A percentile compares a stretch with the other conserved stretches of the same genome.
These are phyloP conservation scores for Striga hermonthica DNA, from an alignment of 305 asterid species.

Conservation along the genomic window DNA sequence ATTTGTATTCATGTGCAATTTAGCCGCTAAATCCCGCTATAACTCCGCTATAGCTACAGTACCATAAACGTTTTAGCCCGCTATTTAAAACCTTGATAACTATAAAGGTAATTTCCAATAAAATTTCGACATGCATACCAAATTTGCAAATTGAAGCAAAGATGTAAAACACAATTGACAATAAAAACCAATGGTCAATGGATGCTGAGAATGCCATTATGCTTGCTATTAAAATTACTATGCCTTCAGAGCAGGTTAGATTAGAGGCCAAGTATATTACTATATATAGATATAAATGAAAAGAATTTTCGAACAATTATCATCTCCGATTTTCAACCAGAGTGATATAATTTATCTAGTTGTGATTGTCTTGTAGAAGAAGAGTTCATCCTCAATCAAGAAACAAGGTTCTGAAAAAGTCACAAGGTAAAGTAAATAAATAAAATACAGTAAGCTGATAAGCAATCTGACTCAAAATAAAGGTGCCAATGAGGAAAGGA, in stretches of 20 bases:
- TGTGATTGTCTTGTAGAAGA: slow-evolving; percentile 31
- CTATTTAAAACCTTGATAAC: no score
- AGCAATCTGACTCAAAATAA: slow-evolving; percentile 48
- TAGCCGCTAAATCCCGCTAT: no score
- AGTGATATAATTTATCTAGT: not conserved
- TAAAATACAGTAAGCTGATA: not conserved
- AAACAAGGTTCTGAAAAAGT: slow-evolving; percentile 32
- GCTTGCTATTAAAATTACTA: not conserved
- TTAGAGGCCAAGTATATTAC: slow-evolving; percentile 21
- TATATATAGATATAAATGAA: no score
- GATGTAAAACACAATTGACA: slow-evolving; percentile 34
- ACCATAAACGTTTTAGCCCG: no score
- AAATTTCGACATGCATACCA: slow-evolving; percentile 35
- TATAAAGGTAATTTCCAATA: no score
- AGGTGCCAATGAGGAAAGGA: slow-evolving; percentile 30
- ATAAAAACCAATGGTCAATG: slow-evolving; percentile 31
- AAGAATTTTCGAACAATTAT: not conserved
- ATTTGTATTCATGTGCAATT: no score
- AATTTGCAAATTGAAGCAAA: slow-evolving; percentile 34
- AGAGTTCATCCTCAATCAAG: slow-evolving; percentile 28
- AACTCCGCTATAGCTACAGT: no score
- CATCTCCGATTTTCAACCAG: slow-evolving; percentile 17
- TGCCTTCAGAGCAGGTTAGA: slow-evolving; percentile 18
- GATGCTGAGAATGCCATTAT: slow-evolving; percentile 45
- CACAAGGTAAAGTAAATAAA: no score